phyloP scores from a whole-genome alignment of 306 rosid species.

The Malus sieversii region DNA sequence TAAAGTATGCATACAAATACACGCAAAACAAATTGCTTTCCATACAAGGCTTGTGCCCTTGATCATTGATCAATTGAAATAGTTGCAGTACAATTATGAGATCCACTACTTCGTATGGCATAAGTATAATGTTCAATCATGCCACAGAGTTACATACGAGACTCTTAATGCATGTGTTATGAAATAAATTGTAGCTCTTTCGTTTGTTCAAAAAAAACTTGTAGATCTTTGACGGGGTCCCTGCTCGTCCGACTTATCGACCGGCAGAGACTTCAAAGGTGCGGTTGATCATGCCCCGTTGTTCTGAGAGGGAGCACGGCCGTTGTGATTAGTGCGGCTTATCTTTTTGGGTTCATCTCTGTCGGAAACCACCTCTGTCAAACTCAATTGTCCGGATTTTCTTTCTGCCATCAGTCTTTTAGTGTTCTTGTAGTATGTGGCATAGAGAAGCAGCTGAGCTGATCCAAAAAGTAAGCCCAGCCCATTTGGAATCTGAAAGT shows the following conservation, averaged over 20 bases:
- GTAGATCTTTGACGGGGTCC: neutral
- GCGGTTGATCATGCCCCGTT: neutral
- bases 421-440: slow-evolving; percentile 70
- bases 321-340: neutral
- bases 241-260: neutral
- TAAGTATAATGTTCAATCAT: neutral
- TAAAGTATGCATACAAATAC: neutral
- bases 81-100: neutral
- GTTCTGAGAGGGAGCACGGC: neutral
- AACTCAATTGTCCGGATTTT: slow-evolving; percentile 16
- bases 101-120: neutral
- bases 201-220: neutral
- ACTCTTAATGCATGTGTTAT: neutral
- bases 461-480: slow-evolving; percentile 48
- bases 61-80: neutral
- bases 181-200: neutral
- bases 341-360: slow-evolving; percentile 2
- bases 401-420: slow-evolving; percentile 48
- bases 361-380: neutral
- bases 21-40: neutral
- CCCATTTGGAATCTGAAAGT: slow-evolving; percentile 75
- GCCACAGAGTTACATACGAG: neutral
- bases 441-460: slow-evolving; percentile 68
- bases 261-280: neutral
- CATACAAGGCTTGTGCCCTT: neutral